Evolutionary conservation across 805 yeast genomes (phyloP).

Genomic region (Jamesozyma spencerorum): DNA sequence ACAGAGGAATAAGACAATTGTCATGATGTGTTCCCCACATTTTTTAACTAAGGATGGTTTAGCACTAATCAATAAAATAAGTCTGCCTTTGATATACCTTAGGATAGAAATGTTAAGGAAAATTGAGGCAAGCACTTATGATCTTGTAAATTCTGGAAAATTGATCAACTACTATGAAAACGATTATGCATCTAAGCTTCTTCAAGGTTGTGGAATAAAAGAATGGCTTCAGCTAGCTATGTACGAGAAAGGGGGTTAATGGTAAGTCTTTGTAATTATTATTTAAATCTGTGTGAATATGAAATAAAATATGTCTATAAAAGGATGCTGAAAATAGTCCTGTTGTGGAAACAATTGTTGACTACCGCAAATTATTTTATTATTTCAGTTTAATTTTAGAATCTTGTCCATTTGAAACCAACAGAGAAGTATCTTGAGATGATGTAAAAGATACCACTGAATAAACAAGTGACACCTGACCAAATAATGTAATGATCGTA

Average conservation of each 20-base stretch:
- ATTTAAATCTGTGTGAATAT: too few relatives aligned
- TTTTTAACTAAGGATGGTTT: slow-evolving; percentile 25
- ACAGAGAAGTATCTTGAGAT: slow-evolving; percentile 38
- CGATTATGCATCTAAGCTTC: slow-evolving; percentile 19
- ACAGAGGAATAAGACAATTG: slow-evolving; percentile 16
- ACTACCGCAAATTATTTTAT: too few relatives aligned
- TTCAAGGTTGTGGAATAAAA: slow-evolving; percentile 21
- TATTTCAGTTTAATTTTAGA: too few relatives aligned
- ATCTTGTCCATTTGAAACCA: slow-evolving; percentile 33
- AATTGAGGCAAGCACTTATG: slow-evolving; percentile 11
- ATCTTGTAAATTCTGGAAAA: slow-evolving; percentile 21
- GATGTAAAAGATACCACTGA: slow-evolving; percentile 34
- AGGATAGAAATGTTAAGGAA: slow-evolving; percentile 20
- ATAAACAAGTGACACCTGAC: slow-evolving; percentile 31
- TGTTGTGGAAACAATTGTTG: not conserved
- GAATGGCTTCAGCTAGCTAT: slow-evolving; percentile 22
- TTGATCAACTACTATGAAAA: slow-evolving; percentile 28
- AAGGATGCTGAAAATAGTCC: not conserved
- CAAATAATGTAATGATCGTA: slow-evolving; percentile 34
- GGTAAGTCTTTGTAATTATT: too few relatives aligned
- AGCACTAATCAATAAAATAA: slow-evolving; percentile 19
- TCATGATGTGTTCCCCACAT: slow-evolving; percentile 29
- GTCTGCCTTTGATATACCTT: slow-evolving; percentile 25
- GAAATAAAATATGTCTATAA: not conserved
- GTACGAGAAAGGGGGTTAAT: slow-evolving; percentile 3